Conservation (phyloP, 345 rosid species). For the Ailanthus altissimus region DNA sequence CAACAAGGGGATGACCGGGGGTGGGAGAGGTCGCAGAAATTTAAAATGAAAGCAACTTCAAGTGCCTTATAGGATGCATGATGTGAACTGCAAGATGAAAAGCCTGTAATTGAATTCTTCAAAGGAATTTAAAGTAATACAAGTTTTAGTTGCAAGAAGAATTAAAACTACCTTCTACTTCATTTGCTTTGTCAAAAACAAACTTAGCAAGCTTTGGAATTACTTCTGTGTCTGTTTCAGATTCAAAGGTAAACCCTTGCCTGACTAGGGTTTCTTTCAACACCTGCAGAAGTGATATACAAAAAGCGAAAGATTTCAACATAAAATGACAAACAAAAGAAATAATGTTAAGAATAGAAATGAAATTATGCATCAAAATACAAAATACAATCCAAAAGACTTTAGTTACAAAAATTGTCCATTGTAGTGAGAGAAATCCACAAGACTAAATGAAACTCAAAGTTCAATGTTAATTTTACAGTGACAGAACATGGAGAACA, state of each 20-base stretch:
- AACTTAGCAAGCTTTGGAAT: slow-evolving; percentile 93
- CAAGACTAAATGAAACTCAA: background rate
- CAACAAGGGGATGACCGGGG: background rate
- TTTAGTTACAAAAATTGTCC: background rate
- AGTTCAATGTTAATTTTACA: background rate
- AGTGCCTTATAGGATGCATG: background rate
- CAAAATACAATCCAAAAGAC: background rate
- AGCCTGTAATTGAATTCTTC: slow-evolving; percentile 3
- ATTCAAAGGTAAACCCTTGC: slow-evolving; percentile 88
- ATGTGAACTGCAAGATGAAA: background rate
- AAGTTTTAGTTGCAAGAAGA: background rate
- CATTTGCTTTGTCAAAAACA: slow-evolving; percentile 86
- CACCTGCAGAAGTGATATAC: slow-evolving; percentile 48
- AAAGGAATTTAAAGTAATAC: background rate
- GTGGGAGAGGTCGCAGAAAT: too few relatives aligned
- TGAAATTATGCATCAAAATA: background rate
- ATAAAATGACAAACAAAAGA: background rate
- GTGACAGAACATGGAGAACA: background rate
- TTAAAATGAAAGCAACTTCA: background rate
- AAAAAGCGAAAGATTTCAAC: slow-evolving; percentile 3
- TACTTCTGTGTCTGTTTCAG: slow-evolving; percentile 96
- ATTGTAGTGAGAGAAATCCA: background rate
- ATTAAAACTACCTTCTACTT: slow-evolving; percentile 59
- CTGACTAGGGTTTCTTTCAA: slow-evolving; percentile 69
- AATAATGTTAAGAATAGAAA: background rate